Evolutionary conservation across 345 rosid genomes (phyloP), one percentile per base, ranked within the genome.

Genomic region (Diplotaxis tenuifolia): DNA sequence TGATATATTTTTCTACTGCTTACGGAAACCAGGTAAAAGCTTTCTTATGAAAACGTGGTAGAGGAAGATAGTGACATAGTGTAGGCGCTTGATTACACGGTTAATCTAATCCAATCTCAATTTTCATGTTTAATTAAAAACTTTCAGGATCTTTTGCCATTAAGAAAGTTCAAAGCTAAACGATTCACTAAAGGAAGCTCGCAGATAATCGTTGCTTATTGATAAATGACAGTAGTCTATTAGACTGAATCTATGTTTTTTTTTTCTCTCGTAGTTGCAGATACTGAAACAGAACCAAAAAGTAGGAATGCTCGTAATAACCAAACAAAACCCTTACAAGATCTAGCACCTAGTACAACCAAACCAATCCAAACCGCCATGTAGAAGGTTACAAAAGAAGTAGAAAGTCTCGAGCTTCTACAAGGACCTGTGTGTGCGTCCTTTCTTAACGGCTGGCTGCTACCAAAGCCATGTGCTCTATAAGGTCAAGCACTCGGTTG

Each of bases 401-500:
- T 21, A 54, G 53, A 40, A 42, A 18, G 47, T 25, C 69, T 67
- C 49, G 38, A 69, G 74, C 78, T 67, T 60, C 21, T 50, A 55
- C 59, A 57, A 73, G 52, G 31, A 45, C 60, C 31, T 4, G 54
- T 47, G 65, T 23, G 47, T 40, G 47, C 16, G 47, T n/a, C n/a
- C 47, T 0, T 61, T 29, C 49, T 73, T 74, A 56, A 72, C 31
- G 83, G 71, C 66, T 75, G 42, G 93, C 83, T 45, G 88, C 87
- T 55, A 95, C 99, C 85, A 90, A 65, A 7, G 99, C 91, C 92
- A 95, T 95, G 87, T 92, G 96, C 84, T 84, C 93, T 34, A 95
- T 92, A 77, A 95, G 86, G 86, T 92, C 99, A 82, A 88, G 88
- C 71, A 95, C 99, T 66, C 99, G 92, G 82, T 87, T 95, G 89